phyloP scores from a whole-genome alignment of 2,329 filamentous ascomycete genomes.

The Cadophora sp. region DNA sequence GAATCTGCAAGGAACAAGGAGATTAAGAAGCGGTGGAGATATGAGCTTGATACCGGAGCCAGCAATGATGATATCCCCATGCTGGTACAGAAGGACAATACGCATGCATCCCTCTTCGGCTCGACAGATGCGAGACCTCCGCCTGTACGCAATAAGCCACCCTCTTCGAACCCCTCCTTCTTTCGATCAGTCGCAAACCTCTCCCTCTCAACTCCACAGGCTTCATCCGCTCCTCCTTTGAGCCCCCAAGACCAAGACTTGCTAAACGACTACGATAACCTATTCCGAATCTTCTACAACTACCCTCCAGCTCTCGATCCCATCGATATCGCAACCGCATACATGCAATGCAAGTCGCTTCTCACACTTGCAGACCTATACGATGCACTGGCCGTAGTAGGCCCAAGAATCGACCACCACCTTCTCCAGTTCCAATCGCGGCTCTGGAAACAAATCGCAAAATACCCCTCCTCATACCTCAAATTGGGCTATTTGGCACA shows the following conservation, averaged over 20 bases:
- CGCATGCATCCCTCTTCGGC: slow-evolving; percentile 62
- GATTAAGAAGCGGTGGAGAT: slow-evolving; percentile 72
- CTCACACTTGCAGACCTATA: slow-evolving; percentile 93
- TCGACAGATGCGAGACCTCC: slow-evolving; percentile 54
- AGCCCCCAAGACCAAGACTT: slow-evolving; percentile 74
- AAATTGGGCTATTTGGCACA: slow-evolving; percentile 87
- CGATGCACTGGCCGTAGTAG: slow-evolving; percentile 86
- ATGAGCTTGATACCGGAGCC: slow-evolving; percentile 81
- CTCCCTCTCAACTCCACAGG: slow-evolving; percentile 55
- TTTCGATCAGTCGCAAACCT: slow-evolving; percentile 90
- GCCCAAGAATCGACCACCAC: slow-evolving; percentile 91
- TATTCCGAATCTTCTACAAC: slow-evolving; percentile 97
- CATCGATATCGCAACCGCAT: slow-evolving; percentile 89
- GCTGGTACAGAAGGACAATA: slow-evolving; percentile 78
- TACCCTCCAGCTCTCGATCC: slow-evolving; percentile 82
- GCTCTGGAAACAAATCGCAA: slow-evolving; percentile 95
- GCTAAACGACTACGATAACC: slow-evolving; percentile 91
- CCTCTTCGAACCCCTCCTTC: slow-evolving; percentile 71
- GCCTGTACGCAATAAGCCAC: slow-evolving; percentile 66
- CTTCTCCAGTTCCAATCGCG: slow-evolving; percentile 88
- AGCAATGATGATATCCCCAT: slow-evolving; percentile 82
- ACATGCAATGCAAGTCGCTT: slow-evolving; percentile 91
- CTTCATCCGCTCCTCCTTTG: slow-evolving; percentile 55
- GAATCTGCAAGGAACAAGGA: slow-evolving; percentile 43
- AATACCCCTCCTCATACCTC: slow-evolving; percentile 92